Base-by-base conservation (phyloP, 2,329 filamentous ascomycete species). In the Pseudocercospora pini-densiflorae region DNA sequence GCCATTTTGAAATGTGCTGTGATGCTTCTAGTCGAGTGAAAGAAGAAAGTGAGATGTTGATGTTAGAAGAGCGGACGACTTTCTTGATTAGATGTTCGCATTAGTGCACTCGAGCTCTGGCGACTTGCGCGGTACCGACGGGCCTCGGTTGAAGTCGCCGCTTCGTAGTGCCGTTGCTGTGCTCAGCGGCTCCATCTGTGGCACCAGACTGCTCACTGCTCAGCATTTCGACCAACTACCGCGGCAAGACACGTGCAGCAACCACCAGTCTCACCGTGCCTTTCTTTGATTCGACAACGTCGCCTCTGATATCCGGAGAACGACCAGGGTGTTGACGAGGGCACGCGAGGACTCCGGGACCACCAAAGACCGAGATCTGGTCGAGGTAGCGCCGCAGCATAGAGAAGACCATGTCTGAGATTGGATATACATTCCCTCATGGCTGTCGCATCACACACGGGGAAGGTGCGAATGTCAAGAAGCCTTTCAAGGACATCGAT, bases 1-100 rank as follows among this genome's bases (percentile, higher is more conserved):
- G 92, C 90, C 92, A 94, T 95, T 74, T 73, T 85, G 79, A 61
- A 27, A 24, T 45, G 55, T 55, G 65, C 62, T 51, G 40, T 43
- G 40, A 9, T 33, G 29, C n/a, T 8, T 8, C 40, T 59, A 21
- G 49, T 14, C 57, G 55, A 31, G 54, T 60, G 61, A 33, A 12
- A 31, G 54, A 58, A 19, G 62, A 59, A 31, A 36, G 36, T 27
- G 36, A 61, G 43, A 53, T 55, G 51, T 24, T 33, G 16, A 19
- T 16, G 24, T 29, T 47, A 62, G 47, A 60, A 62, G 61, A 49
- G 63, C 16, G 49, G 51, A 55, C 51, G 51, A 55, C 27, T 24
- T 55, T 27, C 23, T 19, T 55, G 51, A 31, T 55, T 16, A 55
- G 10, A 55, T 55, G 51, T 55, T 55, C 24, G 49, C 21, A 54